phyloP scores from a whole-genome alignment of 2,329 filamentous ascomycete species.

The Aspergillus japonicus region DNA sequence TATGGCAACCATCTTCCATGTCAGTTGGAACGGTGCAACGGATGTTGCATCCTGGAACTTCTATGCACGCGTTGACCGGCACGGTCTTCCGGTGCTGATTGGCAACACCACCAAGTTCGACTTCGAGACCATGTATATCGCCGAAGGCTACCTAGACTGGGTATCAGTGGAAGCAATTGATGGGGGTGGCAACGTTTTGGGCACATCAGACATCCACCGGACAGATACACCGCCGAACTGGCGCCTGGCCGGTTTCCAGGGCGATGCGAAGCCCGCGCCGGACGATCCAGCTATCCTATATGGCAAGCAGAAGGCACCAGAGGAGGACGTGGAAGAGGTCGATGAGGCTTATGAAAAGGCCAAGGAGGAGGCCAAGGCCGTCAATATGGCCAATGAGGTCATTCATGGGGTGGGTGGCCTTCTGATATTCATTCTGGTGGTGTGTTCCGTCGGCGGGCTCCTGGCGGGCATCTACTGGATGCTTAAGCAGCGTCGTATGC shows the following conservation, averaged over 20 bases:
- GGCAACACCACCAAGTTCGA: constrained; percentile 31
- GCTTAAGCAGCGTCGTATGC: constrained; percentile 22
- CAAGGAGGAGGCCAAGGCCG: constrained; percentile 29
- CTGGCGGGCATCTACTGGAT: constrained; percentile 22
- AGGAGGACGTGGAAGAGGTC: constrained; percentile 13
- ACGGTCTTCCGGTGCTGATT: constrained; percentile 25
- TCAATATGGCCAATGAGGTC: constrained; percentile 32
- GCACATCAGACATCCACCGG: constrained; percentile 27
- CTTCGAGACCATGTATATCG: constrained; percentile 39
- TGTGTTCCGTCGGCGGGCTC: constrained; percentile 25
- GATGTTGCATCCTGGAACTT: constrained; percentile 45
- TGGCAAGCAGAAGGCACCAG: constrained; percentile 16
- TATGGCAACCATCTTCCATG: constrained; percentile 29
- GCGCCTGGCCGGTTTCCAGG: constrained; percentile 31
- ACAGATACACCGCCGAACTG: constrained; percentile 29
- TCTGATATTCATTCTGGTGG: constrained; percentile 29
- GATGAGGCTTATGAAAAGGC: constrained; percentile 8
- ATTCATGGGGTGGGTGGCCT: constrained; percentile 31
- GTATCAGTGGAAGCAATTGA: constrained; percentile 33
- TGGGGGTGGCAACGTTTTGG: constrained; percentile 24
- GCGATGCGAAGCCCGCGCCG: constrained; percentile 22
- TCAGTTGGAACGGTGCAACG: constrained; percentile 52
- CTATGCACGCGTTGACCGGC: constrained; percentile 25
- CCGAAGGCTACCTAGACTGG: constrained; percentile 32
- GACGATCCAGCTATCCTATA: constrained; percentile 29